These are phyloP conservation scores for Leishmania tropica DNA, from an alignment of 208 protist species.

Conservation along the genomic window DNA sequence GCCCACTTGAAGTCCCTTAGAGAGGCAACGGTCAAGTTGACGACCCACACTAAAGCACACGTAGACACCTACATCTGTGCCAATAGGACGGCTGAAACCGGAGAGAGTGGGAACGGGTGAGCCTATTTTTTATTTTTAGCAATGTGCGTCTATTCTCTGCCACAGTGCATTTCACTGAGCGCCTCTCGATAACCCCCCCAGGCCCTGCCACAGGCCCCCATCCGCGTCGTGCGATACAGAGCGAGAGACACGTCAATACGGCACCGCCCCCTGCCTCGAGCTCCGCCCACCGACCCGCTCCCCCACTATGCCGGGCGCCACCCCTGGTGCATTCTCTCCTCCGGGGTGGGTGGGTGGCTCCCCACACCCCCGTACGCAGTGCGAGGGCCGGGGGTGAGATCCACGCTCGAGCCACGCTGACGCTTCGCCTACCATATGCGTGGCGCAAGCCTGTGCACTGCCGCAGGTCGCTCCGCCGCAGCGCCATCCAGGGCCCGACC, in stretches of 20 bases:
- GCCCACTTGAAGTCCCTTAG: background rate
- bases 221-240: background rate
- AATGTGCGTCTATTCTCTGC: background rate
- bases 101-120: background rate
- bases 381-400: background rate
- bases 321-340: too few relatives aligned
- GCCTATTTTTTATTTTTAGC: background rate
- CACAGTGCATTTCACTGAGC: background rate
- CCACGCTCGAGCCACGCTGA: background rate
- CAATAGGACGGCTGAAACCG: background rate
- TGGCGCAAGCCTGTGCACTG: background rate
- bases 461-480: background rate
- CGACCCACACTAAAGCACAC: background rate
- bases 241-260: background rate
- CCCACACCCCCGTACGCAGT: background rate
- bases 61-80: background rate
- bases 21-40: background rate
- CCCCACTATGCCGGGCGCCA: background rate
- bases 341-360: too few relatives aligned
- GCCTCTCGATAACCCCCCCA: background rate
- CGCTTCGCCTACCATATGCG: background rate
- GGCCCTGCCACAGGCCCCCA: too few relatives aligned
- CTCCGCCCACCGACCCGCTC: too few relatives aligned
- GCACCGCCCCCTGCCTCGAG: background rate
- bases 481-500: background rate